phyloP scores from a whole-genome alignment of 2,329 filamentous ascomycete species.

The Penicillium sp. region DNA sequence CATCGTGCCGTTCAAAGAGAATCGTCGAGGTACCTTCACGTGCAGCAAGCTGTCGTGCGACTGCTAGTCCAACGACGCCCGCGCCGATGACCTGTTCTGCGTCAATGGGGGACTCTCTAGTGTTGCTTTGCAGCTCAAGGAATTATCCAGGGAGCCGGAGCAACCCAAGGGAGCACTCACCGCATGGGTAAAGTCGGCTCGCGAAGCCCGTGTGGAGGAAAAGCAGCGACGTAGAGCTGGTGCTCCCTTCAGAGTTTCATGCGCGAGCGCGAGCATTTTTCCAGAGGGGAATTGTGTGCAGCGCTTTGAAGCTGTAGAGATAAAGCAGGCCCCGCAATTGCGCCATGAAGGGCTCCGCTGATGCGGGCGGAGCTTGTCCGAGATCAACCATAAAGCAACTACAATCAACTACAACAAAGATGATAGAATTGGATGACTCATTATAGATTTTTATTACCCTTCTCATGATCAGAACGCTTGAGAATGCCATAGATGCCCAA shows the following conservation, averaged over 20 bases:
- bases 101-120: slow-evolving; percentile 6
- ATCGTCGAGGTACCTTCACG: slow-evolving; percentile 64
- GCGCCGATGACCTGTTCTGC: slow-evolving; percentile 58
- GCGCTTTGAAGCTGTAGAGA: slow-evolving; percentile 5
- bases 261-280: slow-evolving; percentile 13
- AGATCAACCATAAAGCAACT: not conserved
- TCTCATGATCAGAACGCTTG: slow-evolving; percentile 9
- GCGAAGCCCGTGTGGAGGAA: slow-evolving; percentile 39
- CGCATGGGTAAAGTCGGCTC: slow-evolving; percentile 63
- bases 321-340: slow-evolving; percentile 4
- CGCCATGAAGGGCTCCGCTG: slow-evolving; percentile 11
- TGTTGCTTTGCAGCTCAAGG: not conserved
- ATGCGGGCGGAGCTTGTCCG: not conserved
- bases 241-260: slow-evolving; percentile 1
- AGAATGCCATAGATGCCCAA: slow-evolving; percentile 1
- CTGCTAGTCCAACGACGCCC: slow-evolving; percentile 75
- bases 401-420: not conserved
- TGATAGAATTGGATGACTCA: not conserved
- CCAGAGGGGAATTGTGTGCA: slow-evolving; percentile 9
- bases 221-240: slow-evolving; percentile 34
- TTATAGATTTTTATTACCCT: not conserved
- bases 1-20: slow-evolving; percentile 74
- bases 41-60: slow-evolving; percentile 68
- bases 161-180: slow-evolving; percentile 28
- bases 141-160: not conserved